These are phyloP conservation scores for Basipetospora chlamydospora DNA, from an alignment of 2,329 filamentous ascomycete genomes.

Conservation along the genomic window DNA sequence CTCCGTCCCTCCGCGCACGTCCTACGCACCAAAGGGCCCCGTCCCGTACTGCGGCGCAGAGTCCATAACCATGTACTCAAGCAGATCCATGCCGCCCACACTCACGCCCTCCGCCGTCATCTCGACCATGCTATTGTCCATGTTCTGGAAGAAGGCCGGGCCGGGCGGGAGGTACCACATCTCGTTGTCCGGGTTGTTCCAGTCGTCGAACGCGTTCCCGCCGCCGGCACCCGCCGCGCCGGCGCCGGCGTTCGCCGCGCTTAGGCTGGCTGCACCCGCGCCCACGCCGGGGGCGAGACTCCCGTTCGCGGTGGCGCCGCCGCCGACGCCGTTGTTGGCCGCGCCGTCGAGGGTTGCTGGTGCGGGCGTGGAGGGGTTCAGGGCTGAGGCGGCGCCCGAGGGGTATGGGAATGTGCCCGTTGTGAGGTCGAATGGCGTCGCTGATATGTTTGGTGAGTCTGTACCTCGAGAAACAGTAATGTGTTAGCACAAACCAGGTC, in stretches of 20 bases:
- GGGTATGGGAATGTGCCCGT: slow-evolving; percentile 40
- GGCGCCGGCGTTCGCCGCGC: no score
- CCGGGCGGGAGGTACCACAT: slow-evolving; percentile 56
- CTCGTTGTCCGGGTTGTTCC: slow-evolving; percentile 39
- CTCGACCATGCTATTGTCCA: slow-evolving; percentile 44
- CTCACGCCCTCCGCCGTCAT: slow-evolving; percentile 56
- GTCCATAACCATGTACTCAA: slow-evolving; percentile 56
- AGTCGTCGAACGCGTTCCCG: slow-evolving; percentile 36
- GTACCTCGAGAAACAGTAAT: no score
- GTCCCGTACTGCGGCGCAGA: no score
- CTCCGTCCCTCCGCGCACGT: neutral
- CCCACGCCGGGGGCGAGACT: no score
- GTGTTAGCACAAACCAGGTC: no score
- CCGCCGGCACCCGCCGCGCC: no score
- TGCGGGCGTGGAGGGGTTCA: slow-evolving; percentile 35
- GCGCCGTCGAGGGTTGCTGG: slow-evolving; percentile 4
- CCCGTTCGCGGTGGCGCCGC: slow-evolving; percentile 8
- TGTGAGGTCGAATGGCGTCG: slow-evolving; percentile 46
- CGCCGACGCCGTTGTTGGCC: neutral
- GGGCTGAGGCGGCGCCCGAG: slow-evolving; percentile 27
- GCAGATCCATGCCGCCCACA: slow-evolving; percentile 49
- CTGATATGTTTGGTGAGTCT: slow-evolving; percentile 45
- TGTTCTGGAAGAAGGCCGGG: slow-evolving; percentile 49
- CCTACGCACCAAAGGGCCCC: neutral
- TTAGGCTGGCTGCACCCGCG: no score